Base-by-base conservation (phyloP, 768 basidiomycete genomes). In the Cubamyces sp. region DNA sequence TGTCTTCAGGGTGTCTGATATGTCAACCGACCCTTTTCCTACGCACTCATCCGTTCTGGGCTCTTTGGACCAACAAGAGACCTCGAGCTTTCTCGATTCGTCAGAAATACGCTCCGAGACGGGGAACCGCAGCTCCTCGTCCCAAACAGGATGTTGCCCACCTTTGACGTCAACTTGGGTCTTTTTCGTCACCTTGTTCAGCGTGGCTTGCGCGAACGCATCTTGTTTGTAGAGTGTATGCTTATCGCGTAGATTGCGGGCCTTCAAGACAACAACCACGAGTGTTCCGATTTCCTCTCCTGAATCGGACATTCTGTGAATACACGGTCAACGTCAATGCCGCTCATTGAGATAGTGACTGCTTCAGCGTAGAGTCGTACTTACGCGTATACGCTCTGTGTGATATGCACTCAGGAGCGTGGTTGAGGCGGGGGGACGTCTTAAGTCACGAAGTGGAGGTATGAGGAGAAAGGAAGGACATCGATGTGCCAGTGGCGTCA, bases 141-240 rank as follows among this genome's bases (percentile, higher is more conserved):
- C 95, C 94, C 95, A 98, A 61, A 88, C 84, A 2, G 96, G 96
- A 74, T 92, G 90, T 71, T 98, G 96, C 0, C 96, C 96, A 2
- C 95, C 95, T 71, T 88, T 93, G 66, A 86, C 79, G 69, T 93
- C 90, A 61, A 87, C 81, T 55, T 83, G 79, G 0, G 93, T 94
- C 60, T 83, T 83, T 70, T 91, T 85, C 54, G 82, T 86, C 18
- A 77, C 77, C 41, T 86, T 85, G 73, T 78, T 75, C 60, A 95
- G 75, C 2, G 79, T 76, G 6, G 86, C 79, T 65, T 89, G 82
- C 3, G 87, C 88, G 71, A 87, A 96, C 1, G 91, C 94, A 74
- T 96, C 91, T 71, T 96, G 94, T 74, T 97, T 98, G 74, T 91
- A 89, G 71, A 97, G 90, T 7, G 84, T 86, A 66, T 90, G 91